Conservation (phyloP, 208 protist species). For the Leishmania amazonensis region DNA sequence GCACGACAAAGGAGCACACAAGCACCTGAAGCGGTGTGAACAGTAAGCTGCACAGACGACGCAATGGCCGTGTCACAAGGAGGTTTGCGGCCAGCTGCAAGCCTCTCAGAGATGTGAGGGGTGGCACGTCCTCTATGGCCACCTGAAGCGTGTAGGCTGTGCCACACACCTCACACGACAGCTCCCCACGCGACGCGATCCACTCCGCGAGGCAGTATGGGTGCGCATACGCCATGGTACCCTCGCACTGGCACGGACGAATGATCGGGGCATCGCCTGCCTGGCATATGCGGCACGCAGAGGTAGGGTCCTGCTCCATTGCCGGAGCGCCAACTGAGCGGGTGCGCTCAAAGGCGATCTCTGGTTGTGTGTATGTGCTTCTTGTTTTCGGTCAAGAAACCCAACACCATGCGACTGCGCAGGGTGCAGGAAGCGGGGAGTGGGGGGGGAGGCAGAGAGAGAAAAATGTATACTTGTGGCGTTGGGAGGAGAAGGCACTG, state of each 20-base stretch:
- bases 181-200: conserved; percentile 16
- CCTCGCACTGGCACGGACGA: conserved; percentile 31
- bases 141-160: conserved; percentile 23
- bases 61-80: conserved; percentile 2
- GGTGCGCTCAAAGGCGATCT: background rate
- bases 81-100: conserved; percentile 2
- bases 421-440: background rate
- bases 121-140: conserved; percentile 9
- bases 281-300: conserved; percentile 29
- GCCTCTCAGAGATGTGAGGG: conserved; percentile 7
- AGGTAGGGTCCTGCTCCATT: conserved; percentile 10
- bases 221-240: conserved; percentile 32
- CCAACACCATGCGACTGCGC: background rate
- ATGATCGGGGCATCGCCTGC: conserved; percentile 15
- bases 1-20: background rate
- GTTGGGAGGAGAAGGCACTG: too few species aligned
- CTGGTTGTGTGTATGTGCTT: background rate
- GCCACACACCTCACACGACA: conserved; percentile 35
- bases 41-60: background rate
- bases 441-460: background rate
- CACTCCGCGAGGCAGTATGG: conserved; percentile 37
- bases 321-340: background rate
- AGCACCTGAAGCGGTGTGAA: conserved; percentile 5
- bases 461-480: too few species aligned
- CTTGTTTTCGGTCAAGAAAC: background rate